Conservation (phyloP, 176 grass and related monocot species). For the Oryza punctata region DNA sequence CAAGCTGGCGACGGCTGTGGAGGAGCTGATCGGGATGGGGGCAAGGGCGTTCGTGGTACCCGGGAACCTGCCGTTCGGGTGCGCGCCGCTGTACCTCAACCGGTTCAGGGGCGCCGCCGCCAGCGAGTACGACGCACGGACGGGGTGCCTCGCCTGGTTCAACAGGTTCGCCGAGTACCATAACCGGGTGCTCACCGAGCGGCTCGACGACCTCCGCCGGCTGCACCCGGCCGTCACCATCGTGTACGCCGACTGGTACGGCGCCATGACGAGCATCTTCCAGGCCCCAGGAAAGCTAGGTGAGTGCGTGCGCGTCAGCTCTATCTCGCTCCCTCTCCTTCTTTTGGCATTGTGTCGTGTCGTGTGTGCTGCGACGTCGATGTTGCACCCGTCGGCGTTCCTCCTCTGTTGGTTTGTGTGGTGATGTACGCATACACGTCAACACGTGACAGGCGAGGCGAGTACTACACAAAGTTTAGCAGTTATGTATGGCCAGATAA, state of each 20-base stretch:
- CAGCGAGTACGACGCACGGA: conserved; percentile 48
- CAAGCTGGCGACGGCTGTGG: conserved; percentile 37
- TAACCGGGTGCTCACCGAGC: conserved; percentile 46
- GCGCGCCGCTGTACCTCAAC: conserved; percentile 57
- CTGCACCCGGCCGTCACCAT: conserved; percentile 60
- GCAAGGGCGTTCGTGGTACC: conserved; percentile 71
- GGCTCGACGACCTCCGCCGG: conserved; percentile 42
- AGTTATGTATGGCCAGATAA: background rate
- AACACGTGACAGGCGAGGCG: background rate
- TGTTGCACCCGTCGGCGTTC: background rate
- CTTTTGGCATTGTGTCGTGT: background rate
- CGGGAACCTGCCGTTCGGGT: conserved; percentile 79
- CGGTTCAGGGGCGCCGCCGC: conserved; percentile 29
- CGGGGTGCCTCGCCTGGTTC: conserved; percentile 66
- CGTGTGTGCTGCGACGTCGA: conserved; percentile 17
- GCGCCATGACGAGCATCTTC: conserved; percentile 60
- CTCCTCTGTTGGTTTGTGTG: background rate
- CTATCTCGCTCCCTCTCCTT: background rate
- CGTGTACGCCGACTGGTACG: conserved; percentile 85
- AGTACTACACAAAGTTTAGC: background rate
- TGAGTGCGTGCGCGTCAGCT: background rate
- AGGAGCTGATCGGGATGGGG: conserved; percentile 69
- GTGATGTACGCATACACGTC: background rate
- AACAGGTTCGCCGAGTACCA: conserved; percentile 70
- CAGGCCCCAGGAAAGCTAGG: conserved; percentile 38